Percentiles rank a stretch among this genome's conserved stretches.
phyloP scores from a whole-genome alignment of 1,284 basidiomycete genomes.

The Athelia psychrophila region DNA sequence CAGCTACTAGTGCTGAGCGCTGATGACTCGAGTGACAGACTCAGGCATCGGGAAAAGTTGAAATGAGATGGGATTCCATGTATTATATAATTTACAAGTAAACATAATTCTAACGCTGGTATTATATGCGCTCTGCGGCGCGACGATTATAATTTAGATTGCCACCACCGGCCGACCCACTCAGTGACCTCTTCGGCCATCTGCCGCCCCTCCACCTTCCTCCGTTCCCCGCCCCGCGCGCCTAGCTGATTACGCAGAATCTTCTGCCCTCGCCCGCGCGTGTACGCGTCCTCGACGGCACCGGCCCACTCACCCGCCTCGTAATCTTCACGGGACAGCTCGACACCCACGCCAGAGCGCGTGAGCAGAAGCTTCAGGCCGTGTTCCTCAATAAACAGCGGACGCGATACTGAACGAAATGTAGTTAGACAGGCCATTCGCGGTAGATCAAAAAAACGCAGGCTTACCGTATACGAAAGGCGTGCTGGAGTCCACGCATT shows the following conservation, averaged over 20 bases:
- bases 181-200: constrained; percentile 49
- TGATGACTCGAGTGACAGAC: too few relatives aligned
- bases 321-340: constrained; percentile 59
- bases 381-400: constrained; percentile 77
- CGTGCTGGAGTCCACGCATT: constrained; percentile 69
- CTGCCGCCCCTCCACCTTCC: constrained; percentile 40
- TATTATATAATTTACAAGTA: too few relatives aligned
- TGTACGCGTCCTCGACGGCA: constrained; percentile 54
- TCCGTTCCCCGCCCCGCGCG: constrained; percentile 19
- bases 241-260: constrained; percentile 37
- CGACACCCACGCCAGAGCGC: constrained; percentile 59
- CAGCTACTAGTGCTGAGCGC: too few relatives aligned
- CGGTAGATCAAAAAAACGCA: too few relatives aligned
- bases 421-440: too few relatives aligned
- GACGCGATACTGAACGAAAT: constrained; percentile 55
- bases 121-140: too few relatives aligned
- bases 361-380: constrained; percentile 64
- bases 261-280: constrained; percentile 37
- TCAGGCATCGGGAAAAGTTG: too few relatives aligned
- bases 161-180: constrained; percentile 39
- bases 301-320: constrained; percentile 69
- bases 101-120: too few relatives aligned
- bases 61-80: too few relatives aligned
- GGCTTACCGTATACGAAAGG: constrained; percentile 65
- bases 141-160: too few relatives aligned